Evolutionary conservation across 768 basidiomycete species (phyloP), one percentile per base, ranked within the genome.

Genomic region (Wakefieldia striispora): DNA sequence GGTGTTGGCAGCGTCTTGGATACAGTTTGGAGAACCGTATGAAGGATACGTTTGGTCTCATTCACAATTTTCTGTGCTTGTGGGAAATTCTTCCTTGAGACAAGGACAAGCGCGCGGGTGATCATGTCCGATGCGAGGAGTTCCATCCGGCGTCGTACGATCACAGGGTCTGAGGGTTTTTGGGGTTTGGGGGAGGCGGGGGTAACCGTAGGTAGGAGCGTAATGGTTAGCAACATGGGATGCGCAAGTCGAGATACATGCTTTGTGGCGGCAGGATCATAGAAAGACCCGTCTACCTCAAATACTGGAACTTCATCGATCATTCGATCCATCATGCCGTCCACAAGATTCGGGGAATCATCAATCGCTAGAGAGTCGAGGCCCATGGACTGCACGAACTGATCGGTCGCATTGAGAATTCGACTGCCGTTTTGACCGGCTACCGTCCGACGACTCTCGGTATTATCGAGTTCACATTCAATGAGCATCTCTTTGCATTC

Each of bases 51-150:
- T 69, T 88, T 91, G 49, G 97, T 94, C 76, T 94, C 91, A 37
- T 79, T 81, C 71, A 97, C 79, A 49, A 98, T 88, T 61, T 90
- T 88, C 62, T 88, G 86, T 2, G 95, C 97, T 56, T 95, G 93
- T 0, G 84, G 76, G 70, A 84, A 90, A 66, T 97, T 97, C 66
- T 93, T 82, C 59, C 94, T 76, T 35, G 91, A 90, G 45, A 97
- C 94, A 39, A 98, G 80, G 26, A 98, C 88, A 26, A 99, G 78
- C 16, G 88, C 87, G 11, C 97, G 84, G 2, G 94, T 94, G 65
- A 98, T 93, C 93, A 98, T 98, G 69, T 98, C 97, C 23, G 88
- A 89, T 21, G 93, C 90, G 34, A 98, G 80, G 4, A 99, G 81
- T 73, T 99, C 97, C 93, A 98, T 97, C 20, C 95, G 75, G 34